Base-by-base conservation (phyloP, 495 filamentous ascomycete species). In the Podospora appendiculata region DNA sequence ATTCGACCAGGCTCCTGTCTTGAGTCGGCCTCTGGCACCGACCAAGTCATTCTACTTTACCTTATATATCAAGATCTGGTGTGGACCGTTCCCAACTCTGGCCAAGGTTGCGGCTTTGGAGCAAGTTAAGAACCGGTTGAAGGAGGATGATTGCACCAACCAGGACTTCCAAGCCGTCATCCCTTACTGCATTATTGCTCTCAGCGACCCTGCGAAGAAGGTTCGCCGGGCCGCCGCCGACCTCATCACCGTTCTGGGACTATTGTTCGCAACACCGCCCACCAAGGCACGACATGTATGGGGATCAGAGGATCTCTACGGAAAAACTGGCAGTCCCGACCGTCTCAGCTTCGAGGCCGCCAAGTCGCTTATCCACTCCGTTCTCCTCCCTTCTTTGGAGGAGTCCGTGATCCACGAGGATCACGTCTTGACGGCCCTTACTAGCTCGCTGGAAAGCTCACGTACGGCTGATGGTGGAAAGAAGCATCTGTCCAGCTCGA, bases 351-450 rank as follows among this genome's bases (percentile, higher is more conserved):
- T 58, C 3, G 75, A 79, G 13, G 80, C 84, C 42, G 70, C 67
- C 3, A 64, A 76, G 16, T 79, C 79, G 45, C 68, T 96, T 10
- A 55, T 95, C 8, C 68, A 77, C 14, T 78, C 76, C 16, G 70
- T 85, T 19, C 64, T 96, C 34, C 61, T 87, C 18, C 85, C 87
- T 2, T 79, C 73, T 6, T 61, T 96, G 14, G 90, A 96, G 61
- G 91, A 95, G 66, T 91, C 84, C 58, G 76, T 89, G 9, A 70
- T 95, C 16, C 90, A 96, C 62, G 68, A 78, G 6, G 78, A 71
- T 35, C 77, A 90, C 41, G 69, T 92, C 19, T 68, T 73, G 9
- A 76, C 74, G 17, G 73, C 78, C 8, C 59, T 94, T n/a, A 78
- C 78, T 46, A 74, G 71, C 44, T 67, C 71, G 1, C 56, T 90